phyloP scores from a whole-genome alignment of 1,284 basidiomycete genomes.

The Cryptococcus depauperatus region DNA sequence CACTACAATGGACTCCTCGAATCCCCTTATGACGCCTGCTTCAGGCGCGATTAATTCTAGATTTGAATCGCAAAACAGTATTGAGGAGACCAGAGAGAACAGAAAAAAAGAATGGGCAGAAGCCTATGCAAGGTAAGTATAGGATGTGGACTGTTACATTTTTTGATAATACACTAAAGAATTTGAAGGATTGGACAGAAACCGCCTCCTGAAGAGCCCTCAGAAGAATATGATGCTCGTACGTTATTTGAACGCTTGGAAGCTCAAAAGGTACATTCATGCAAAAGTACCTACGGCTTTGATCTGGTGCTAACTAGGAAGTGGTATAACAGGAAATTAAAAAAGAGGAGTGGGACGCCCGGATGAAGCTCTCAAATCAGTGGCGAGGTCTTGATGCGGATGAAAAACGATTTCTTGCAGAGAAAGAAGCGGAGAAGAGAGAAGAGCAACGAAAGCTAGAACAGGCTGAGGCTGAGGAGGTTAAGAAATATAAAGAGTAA shows the following conservation, averaged over 20 bases:
- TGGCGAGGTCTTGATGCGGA: slow-evolving; percentile 84
- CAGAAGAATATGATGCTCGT: slow-evolving; percentile 71
- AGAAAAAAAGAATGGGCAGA: slow-evolving; percentile 85
- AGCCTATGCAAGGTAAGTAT: slow-evolving; percentile 72
- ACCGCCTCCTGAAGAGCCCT: slow-evolving; percentile 59
- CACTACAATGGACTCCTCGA: slow-evolving; percentile 23
- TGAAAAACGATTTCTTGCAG: slow-evolving; percentile 79
- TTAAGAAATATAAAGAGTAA: slow-evolving; percentile 69
- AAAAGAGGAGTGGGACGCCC: slow-evolving; percentile 90
- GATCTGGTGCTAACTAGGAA: slow-evolving; percentile 1
- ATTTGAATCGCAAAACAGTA: slow-evolving; percentile 60
- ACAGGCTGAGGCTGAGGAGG: slow-evolving; percentile 68
- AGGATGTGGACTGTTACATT: background rate
- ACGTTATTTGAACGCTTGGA: slow-evolving; percentile 63
- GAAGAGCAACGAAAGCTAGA: slow-evolving; percentile 65
- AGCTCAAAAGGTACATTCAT: slow-evolving; percentile 24
- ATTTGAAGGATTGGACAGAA: slow-evolving; percentile 65
- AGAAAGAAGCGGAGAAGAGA: slow-evolving; percentile 64
- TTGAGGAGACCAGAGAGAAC: slow-evolving; percentile 66
- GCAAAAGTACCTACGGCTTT: background rate
- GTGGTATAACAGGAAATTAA: slow-evolving; percentile 63
- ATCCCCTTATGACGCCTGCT: slow-evolving; percentile 17
- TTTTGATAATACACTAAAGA: background rate
- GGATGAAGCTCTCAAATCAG: slow-evolving; percentile 84
- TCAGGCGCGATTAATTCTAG: slow-evolving; percentile 37